Conservation (phyloP, 2,329 filamentous ascomycete genomes). For the Penicillium concentricum region DNA sequence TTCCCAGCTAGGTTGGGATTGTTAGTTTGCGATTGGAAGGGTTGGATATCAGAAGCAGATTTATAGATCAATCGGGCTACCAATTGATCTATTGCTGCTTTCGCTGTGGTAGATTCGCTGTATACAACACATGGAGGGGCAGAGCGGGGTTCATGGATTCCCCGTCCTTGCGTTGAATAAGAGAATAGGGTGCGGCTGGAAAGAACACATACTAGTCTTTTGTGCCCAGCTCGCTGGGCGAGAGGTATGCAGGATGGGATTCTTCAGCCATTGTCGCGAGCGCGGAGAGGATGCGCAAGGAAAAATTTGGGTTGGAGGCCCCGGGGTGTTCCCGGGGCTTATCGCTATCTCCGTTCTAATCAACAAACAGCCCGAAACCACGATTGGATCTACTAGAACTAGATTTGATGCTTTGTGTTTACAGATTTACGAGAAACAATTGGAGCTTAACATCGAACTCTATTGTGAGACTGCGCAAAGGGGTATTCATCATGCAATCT, state of each 20-base stretch:
- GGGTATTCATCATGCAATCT: conserved; percentile 22
- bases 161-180: neutral
- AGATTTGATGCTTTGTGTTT: neutral
- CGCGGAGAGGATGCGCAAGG: conserved; percentile 7
- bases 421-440: neutral
- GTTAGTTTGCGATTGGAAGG: conserved; percentile 7
- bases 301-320: conserved; percentile 13
- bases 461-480: conserved; percentile 21
- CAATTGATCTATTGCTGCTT: neutral
- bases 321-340: conserved; percentile 5
- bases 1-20: conserved; percentile 60
- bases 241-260: conserved; percentile 62
- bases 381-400: neutral
- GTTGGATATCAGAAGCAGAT: neutral
- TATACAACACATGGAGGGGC: neutral
- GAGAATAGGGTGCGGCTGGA: neutral
- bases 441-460: conserved; percentile 16
- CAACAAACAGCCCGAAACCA: neutral
- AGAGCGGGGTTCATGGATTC: conserved; percentile 4
- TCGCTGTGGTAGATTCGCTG: neutral
- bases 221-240: conserved; percentile 78
- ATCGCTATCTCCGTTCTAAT: conserved; percentile 11
- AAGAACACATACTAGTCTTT: conserved; percentile 73
- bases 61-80: neutral
- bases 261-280: conserved; percentile 24